A percentile compares a stretch with the other conserved stretches of the same genome.
Conservation (phyloP, 176 grass and related monocot species). For the Alloteropsis semialata region DNA sequence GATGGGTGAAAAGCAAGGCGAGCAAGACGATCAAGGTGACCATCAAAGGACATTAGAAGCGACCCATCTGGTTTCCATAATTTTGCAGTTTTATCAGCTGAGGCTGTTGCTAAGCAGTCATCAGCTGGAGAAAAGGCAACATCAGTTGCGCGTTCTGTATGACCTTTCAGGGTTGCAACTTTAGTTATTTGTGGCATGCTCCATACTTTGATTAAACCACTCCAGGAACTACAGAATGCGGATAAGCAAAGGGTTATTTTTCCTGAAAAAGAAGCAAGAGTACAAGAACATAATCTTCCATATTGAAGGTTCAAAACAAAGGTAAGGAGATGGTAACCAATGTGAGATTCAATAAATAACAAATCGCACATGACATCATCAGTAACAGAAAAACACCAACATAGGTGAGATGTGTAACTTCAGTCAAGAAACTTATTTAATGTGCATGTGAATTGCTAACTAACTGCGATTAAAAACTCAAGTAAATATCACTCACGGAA, state of each 20-base stretch:
- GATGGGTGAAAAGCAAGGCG: conserved; percentile 95
- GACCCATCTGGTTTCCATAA: conserved; percentile 75
- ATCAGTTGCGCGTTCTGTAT: conserved; percentile 92
- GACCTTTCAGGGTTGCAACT: conserved; percentile 73
- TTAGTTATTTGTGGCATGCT: conserved; percentile 90
- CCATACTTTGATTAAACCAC: conserved; percentile 85
- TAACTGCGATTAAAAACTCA: background rate
- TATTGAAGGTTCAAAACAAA: conserved; percentile 7
- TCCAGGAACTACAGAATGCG: conserved; percentile 66
- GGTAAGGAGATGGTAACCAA: conserved; percentile 7
- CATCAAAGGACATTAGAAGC: conserved; percentile 81
- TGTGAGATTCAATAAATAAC: background rate
- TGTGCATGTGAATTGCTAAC: background rate
- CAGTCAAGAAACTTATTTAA: background rate
- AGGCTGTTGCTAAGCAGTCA: conserved; percentile 68
- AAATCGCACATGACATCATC: background rate
- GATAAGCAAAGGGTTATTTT: conserved; percentile 40
- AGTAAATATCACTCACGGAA: background rate
- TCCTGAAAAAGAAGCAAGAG: conserved; percentile 33
- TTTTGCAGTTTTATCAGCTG: conserved; percentile 89
- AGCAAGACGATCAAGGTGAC: conserved; percentile 89
- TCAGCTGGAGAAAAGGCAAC: conserved; percentile 85
- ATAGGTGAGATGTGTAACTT: background rate
- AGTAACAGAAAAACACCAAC: background rate
- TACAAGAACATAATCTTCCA: conserved; percentile 29